These are phyloP conservation scores for Fusarium papillatum DNA, from an alignment of 2,329 filamentous ascomycete genomes.

Conservation along the genomic window DNA sequence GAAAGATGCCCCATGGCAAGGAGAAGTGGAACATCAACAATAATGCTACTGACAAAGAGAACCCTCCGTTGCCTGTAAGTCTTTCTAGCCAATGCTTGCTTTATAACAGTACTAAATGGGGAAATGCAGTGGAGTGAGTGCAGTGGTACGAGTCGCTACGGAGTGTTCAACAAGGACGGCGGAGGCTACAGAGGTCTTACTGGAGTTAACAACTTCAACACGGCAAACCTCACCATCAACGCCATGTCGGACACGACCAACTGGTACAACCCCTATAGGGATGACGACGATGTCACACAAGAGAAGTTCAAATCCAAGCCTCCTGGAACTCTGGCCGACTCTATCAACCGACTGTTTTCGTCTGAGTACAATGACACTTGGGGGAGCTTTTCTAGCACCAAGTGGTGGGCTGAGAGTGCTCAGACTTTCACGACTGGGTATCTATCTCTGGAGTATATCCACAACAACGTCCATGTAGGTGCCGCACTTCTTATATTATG, in stretches of 20 bases:
- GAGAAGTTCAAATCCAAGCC: slow-evolving; percentile 40
- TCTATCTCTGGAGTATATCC: slow-evolving; percentile 52
- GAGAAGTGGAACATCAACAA: slow-evolving; percentile 28
- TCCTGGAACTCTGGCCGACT: slow-evolving; percentile 37
- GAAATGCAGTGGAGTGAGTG: slow-evolving; percentile 4
- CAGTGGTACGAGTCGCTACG: slow-evolving; percentile 15
- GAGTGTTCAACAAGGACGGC: neutral
- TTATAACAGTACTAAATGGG: neutral
- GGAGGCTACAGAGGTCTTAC: slow-evolving; percentile 8
- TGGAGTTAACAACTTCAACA: slow-evolving; percentile 10
- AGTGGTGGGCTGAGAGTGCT: neutral
- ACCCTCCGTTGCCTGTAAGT: slow-evolving; percentile 10
- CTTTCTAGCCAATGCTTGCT: neutral
- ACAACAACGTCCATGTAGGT: slow-evolving; percentile 54
- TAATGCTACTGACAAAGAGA: neutral
- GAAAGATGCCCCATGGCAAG: slow-evolving; percentile 22
- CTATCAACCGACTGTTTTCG: slow-evolving; percentile 41
- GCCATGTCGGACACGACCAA: neutral
- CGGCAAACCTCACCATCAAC: neutral
- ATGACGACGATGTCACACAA: neutral
- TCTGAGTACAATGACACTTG: slow-evolving; percentile 17
- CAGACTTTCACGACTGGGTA: slow-evolving; percentile 22
- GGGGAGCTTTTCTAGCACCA: neutral
- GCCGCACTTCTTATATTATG: neutral
- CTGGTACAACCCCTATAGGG: neutral